These are phyloP conservation scores for Lolium multiflorum DNA, from an alignment of 176 grass and related monocot genomes.

Conservation along the genomic window DNA sequence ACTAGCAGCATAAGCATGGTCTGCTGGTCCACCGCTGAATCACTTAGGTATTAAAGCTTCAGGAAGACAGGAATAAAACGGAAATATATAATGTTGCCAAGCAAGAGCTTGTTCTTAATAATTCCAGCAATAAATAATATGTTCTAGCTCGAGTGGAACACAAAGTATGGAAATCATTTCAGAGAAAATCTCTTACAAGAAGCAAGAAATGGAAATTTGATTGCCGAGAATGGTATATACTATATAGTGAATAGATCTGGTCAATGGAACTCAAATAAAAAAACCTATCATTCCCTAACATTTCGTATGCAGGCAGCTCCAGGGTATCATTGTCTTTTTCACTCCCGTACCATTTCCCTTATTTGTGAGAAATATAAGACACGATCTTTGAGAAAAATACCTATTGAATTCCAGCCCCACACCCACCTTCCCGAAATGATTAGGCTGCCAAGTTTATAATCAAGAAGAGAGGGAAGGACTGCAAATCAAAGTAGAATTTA, in stretches of 20 bases:
- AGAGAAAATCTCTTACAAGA: neutral
- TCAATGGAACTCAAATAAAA: constrained; percentile 19
- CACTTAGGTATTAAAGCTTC: neutral
- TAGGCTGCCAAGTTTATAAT: constrained; percentile 24
- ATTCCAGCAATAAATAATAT: constrained; percentile 43
- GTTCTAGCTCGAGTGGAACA: neutral
- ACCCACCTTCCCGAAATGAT: too few species aligned
- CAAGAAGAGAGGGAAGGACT: neutral
- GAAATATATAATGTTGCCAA: neutral
- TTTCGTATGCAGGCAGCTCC: constrained; percentile 20
- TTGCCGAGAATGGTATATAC: constrained; percentile 19
- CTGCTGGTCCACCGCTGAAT: too few species aligned
- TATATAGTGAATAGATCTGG: constrained; percentile 10
- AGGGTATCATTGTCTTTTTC: too few species aligned
- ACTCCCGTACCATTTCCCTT: too few species aligned
- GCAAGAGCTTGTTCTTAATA: constrained; percentile 9
- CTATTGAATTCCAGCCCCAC: too few species aligned
- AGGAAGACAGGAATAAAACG: constrained; percentile 19
- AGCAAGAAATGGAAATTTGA: neutral
- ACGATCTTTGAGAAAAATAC: too few species aligned
- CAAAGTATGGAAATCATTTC: neutral
- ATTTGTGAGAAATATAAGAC: too few species aligned
- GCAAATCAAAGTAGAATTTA: neutral
- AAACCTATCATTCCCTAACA: neutral
- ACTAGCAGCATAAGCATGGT: constrained; percentile 26